Evolutionary conservation across 106 monocot genomes (phyloP), one percentile per base, ranked within the genome.

Genomic region (Cymbidium sinense): DNA sequence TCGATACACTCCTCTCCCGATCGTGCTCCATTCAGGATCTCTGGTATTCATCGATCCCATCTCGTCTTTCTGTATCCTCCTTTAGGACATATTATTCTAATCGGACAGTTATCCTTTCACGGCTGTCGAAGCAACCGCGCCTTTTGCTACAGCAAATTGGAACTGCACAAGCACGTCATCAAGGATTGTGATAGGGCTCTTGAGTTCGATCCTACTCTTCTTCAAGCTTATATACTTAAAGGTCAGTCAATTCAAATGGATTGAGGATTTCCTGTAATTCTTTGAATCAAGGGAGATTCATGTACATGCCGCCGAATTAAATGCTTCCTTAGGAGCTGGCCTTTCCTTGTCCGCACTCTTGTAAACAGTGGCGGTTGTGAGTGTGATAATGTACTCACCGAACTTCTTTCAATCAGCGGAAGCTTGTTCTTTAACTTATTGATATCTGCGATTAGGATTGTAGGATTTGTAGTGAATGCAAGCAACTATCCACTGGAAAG

Each of bases 161-260:
- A 96, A 81, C 76, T 96, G 52, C 87, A 93, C 84, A 96, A 96
- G 88, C 96, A 96, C 77, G 96, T 91, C 44, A 82, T 96, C 43
- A 96, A 88, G 86, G 96, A 96, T 78, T 96, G 96, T 36, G 96
- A 96, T 76, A 80, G 74, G 88, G 96, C 93, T 65, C 61, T 96
- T 43, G 83, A 91, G 77, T 84, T 93, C 3, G 93, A 96, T 75
- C 64, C 89, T 2, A 47, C 75, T 12, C 67, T 85, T 75, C 80
- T 94, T 76, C 96, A 90, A 75, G 86, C 93, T 67, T 96, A 96
- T 74, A 86, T 96, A 29, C 86, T 96, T 50, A 96, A 96, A 94
- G 96, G 93, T 96, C 69, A 20, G 81, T 76, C 19, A 15, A 29
- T 74, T 77, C 1, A 52, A 30, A 19, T n/a, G 34, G 36, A 34